phyloP scores from a whole-genome alignment of 2,329 filamentous ascomycete genomes.

The Dendryphion nanum region DNA sequence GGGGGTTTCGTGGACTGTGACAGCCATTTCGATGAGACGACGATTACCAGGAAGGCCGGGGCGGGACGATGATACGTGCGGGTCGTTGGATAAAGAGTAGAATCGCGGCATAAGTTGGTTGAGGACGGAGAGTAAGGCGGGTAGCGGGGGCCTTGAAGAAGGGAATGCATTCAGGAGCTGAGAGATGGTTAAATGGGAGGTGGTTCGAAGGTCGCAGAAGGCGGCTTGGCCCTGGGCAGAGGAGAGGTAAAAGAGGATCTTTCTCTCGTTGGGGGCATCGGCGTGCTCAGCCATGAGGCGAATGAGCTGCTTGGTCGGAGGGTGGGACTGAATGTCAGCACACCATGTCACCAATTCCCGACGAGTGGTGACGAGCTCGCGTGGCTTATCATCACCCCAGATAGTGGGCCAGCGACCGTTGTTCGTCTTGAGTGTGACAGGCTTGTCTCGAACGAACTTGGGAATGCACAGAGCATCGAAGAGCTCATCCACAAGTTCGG shows the following conservation, averaged over 20 bases:
- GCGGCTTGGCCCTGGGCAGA: slow-evolving; percentile 86
- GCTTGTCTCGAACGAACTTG: slow-evolving; percentile 78
- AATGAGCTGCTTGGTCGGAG: slow-evolving; percentile 84
- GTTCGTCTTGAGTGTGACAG: slow-evolving; percentile 73
- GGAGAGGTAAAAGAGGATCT: slow-evolving; percentile 81
- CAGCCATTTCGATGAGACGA: slow-evolving; percentile 91
- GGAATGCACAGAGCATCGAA: slow-evolving; percentile 81
- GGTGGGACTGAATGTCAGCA: slow-evolving; percentile 86
- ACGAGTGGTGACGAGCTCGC: slow-evolving; percentile 85
- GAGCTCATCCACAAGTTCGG: slow-evolving; percentile 74
- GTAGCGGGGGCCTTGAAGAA: slow-evolving; percentile 82
- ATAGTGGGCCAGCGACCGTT: slow-evolving; percentile 93
- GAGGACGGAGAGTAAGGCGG: slow-evolving; percentile 74
- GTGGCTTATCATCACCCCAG: slow-evolving; percentile 86
- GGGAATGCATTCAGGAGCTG: slow-evolving; percentile 92
- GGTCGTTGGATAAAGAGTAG: slow-evolving; percentile 96
- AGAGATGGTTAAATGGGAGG: slow-evolving; percentile 76
- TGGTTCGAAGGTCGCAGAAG: slow-evolving; percentile 91
- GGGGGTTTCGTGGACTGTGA: slow-evolving; percentile 83
- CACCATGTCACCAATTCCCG: slow-evolving; percentile 95
- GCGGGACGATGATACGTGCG: slow-evolving; percentile 71
- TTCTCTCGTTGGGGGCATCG: slow-evolving; percentile 76
- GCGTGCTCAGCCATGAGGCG: slow-evolving; percentile 85
- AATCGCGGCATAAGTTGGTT: slow-evolving; percentile 95
- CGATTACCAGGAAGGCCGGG: slow-evolving; percentile 66